Conservation (phyloP, 306 rosid species). For the Sindora glabra region DNA sequence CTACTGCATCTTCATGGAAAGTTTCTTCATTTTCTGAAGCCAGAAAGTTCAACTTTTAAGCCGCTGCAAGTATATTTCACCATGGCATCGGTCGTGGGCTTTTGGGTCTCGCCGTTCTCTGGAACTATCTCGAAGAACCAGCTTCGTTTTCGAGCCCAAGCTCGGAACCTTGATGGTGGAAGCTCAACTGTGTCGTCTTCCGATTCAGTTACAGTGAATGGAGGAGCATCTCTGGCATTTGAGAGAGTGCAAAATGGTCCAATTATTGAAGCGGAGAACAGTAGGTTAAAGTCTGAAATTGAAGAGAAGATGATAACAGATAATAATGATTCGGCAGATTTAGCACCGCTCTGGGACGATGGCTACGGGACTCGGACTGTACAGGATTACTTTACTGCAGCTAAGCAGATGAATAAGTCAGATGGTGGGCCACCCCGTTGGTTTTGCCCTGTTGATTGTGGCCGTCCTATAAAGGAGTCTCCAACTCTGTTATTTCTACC, state of each 20-base stretch:
- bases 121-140: constrained; percentile 1
- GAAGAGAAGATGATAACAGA: background rate
- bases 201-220: constrained; percentile 29
- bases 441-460: constrained; percentile 65
- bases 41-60: background rate
- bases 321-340: constrained; percentile 16
- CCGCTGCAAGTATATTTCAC: background rate
- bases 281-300: constrained; percentile 7
- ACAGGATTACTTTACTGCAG: constrained; percentile 57
- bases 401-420: constrained; percentile 36
- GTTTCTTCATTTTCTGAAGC: background rate
- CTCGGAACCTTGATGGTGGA: constrained; percentile 24
- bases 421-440: constrained; percentile 92
- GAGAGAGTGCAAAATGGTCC: constrained; percentile 27
- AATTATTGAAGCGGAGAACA: constrained; percentile 25
- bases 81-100: constrained; percentile 47
- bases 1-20: too few relatives aligned
- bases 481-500: constrained; percentile 76
- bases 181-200: constrained; percentile 32
- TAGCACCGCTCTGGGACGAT: constrained; percentile 72
- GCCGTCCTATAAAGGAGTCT: constrained; percentile 40
- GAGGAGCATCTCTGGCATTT: constrained; percentile 32
- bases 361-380: constrained; percentile 73
- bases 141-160: constrained; percentile 17
- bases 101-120: constrained; percentile 25